Evolutionary conservation across 2,329 filamentous ascomycete genomes (phyloP).

Genomic region (Beauveria sp.): DNA sequence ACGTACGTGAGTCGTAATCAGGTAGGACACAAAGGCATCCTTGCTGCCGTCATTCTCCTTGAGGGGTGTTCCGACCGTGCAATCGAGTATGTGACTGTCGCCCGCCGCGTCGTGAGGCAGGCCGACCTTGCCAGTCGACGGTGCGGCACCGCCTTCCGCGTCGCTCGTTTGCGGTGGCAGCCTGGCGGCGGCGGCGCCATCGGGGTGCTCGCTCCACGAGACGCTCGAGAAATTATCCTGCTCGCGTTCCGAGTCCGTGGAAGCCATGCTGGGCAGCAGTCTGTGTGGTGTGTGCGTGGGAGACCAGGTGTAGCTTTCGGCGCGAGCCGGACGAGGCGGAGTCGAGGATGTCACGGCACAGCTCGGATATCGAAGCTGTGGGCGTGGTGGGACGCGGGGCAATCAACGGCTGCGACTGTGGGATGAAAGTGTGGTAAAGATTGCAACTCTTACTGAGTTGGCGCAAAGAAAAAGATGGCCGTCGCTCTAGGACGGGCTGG

Average conservation of each 20-base stretch:
- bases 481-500: background rate
- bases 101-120: conserved; percentile 49
- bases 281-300: background rate
- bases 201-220: conserved; percentile 61
- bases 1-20: conserved; percentile 78
- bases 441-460: background rate
- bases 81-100: conserved; percentile 71
- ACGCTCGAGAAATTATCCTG: conserved; percentile 74
- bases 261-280: background rate
- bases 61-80: conserved; percentile 71
- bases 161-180: conserved; percentile 2
- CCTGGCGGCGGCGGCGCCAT: conserved; percentile 17
- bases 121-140: conserved; percentile 16
- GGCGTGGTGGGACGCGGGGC: background rate
- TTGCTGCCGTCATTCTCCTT: conserved; percentile 97
- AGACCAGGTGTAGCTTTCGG: background rate
- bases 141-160: background rate
- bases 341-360: background rate
- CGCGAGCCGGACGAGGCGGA: conserved; percentile 10
- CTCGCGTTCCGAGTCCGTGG: conserved; percentile 22
- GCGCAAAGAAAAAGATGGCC: background rate
- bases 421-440: background rate
- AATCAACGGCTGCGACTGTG: too few species aligned
- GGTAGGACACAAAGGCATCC: conserved; percentile 92
- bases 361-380: background rate